Percentiles rank a stretch among this genome's conserved stretches.
These are phyloP conservation scores for peach (Prunus persica) DNA, from an alignment of 306 rosid genomes.

Conservation along the genomic window Prunus_persica_NCBIv2 NC_034013.1:11951001-11951500, in stretches of 20 bases:
- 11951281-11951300: constrained; percentile 96
- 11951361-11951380: constrained; percentile 27
- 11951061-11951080: constrained; percentile 94
- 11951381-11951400: not conserved
- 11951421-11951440: not conserved
- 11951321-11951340: constrained; percentile 95
- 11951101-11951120: constrained; percentile 22
- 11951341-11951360: constrained; percentile 28
- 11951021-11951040: constrained; percentile 97
- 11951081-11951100: constrained; percentile 86
- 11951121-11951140: constrained; percentile 4
- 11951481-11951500: constrained; percentile 61
- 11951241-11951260: constrained; percentile 86
- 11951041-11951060: constrained; percentile 69
- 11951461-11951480: constrained; percentile 72
- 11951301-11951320: constrained; percentile 83
- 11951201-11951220: constrained; percentile 37
- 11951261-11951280: constrained; percentile 73
- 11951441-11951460: constrained; percentile 59
- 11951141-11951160: not conserved
- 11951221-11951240: constrained; percentile 97
- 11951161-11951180: not conserved
- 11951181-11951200: not conserved
- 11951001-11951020: constrained; percentile 95
- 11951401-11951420: not conserved